A percentile compares a stretch with the other conserved stretches of the same genome.
Evolutionary conservation across 768 basidiomycete genomes (phyloP).

Genomic region (Leccinum disarticulatum): DNA sequence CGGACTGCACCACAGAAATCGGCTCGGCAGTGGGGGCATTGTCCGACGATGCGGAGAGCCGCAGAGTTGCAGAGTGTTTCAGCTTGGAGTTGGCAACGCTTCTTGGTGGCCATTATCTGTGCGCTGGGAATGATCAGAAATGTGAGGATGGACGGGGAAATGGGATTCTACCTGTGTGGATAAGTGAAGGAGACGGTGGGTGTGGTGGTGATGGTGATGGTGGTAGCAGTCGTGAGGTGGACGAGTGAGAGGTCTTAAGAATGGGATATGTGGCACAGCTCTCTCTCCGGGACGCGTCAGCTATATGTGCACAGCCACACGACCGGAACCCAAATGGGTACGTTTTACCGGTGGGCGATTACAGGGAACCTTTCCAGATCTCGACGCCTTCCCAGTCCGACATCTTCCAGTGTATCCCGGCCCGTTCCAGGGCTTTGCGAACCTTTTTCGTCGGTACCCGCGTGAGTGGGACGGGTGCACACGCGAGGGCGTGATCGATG

Average conservation of each 20-base stretch:
- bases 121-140: constrained; percentile 2
- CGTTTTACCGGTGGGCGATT: not conserved
- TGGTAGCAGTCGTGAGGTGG: not conserved
- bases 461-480: constrained; percentile 59
- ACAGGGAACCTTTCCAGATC: constrained; percentile 54
- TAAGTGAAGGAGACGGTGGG: not conserved
- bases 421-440: constrained; percentile 57
- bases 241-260: constrained; percentile 22
- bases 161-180: not conserved
- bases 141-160: not conserved
- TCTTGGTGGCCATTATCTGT: constrained; percentile 73
- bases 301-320: constrained; percentile 27
- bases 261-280: constrained; percentile 22
- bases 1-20: constrained; percentile 79
- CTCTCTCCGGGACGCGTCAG: constrained; percentile 31
- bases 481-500: constrained; percentile 54
- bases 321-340: not conserved
- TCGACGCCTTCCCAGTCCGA: constrained; percentile 83
- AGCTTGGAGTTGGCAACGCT: constrained; percentile 73
- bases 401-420: constrained; percentile 56
- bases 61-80: constrained; percentile 67
- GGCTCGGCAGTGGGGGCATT: constrained; percentile 76
- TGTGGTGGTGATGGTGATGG: not conserved
- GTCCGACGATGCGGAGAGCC: constrained; percentile 79
- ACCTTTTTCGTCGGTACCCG: constrained; percentile 62